These are phyloP conservation scores for Pseudotulostoma volvatum DNA, from an alignment of 495 filamentous ascomycete genomes.

Conservation along the genomic window DNA sequence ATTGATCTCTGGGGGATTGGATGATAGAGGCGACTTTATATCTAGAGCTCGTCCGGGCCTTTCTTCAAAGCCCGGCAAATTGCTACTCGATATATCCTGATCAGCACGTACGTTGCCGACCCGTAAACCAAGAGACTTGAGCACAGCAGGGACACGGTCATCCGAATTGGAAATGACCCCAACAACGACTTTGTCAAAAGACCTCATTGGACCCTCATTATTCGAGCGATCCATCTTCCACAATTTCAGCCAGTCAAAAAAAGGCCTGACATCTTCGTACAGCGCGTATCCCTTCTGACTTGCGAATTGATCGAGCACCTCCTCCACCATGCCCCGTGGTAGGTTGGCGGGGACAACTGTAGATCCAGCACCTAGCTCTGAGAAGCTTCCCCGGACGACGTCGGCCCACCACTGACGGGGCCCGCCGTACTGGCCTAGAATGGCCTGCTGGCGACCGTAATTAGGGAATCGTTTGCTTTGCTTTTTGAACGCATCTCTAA, in stretches of 20 bases:
- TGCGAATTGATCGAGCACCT: conserved; percentile 44
- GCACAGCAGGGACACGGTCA: conserved; percentile 44
- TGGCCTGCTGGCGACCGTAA: conserved; percentile 38
- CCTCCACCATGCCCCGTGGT: conserved; percentile 33
- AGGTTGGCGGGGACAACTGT: background rate
- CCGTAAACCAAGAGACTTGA: conserved; percentile 42
- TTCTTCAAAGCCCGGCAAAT: conserved; percentile 27
- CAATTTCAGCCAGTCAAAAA: conserved; percentile 30
- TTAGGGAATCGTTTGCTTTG: conserved; percentile 41
- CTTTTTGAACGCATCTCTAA: conserved; percentile 33
- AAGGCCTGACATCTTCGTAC: conserved; percentile 33
- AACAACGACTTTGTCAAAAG: conserved; percentile 27
- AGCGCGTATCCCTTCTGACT: conserved; percentile 44
- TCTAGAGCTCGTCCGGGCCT: conserved; percentile 4
- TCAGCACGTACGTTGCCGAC: conserved; percentile 30
- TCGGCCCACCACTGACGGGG: conserved; percentile 56
- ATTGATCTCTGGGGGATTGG: background rate
- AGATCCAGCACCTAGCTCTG: background rate
- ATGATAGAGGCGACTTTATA: background rate
- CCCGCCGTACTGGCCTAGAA: conserved; percentile 31
- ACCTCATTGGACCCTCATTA: background rate
- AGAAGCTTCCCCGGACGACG: conserved; percentile 27
- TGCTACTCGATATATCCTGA: conserved; percentile 15
- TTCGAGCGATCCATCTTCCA: conserved; percentile 7
- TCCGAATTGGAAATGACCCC: conserved; percentile 71